phyloP scores from a whole-genome alignment of 2,329 filamentous ascomycete genomes.

The Curvularia verruculosa region DNA sequence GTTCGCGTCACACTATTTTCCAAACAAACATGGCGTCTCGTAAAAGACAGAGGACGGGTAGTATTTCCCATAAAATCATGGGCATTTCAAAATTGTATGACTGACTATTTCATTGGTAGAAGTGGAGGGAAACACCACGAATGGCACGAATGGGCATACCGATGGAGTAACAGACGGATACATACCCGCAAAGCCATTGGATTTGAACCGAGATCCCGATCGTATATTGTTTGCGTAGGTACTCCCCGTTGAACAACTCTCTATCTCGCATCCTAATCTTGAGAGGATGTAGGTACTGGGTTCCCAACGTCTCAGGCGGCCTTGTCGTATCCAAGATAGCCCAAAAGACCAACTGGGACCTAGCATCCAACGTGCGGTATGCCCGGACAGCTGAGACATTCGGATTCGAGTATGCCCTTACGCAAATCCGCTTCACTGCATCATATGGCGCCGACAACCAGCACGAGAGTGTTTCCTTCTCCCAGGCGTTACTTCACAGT shows the following conservation, averaged over 20 bases:
- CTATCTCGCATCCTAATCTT: neutral
- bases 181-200: constrained; percentile 37
- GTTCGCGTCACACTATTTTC: neutral
- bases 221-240: constrained; percentile 54
- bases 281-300: constrained; percentile 54
- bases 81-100: neutral
- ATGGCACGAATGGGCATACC: neutral
- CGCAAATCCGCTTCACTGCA: constrained; percentile 61
- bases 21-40: constrained; percentile 2
- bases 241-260: neutral
- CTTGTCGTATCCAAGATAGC: constrained; percentile 61
- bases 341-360: constrained; percentile 58
- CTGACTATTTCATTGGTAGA: neutral
- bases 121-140: neutral
- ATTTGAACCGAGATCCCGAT: constrained; percentile 52
- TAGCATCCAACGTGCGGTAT: constrained; percentile 57
- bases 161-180: neutral
- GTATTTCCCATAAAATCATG: neutral
- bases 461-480: constrained; percentile 61
- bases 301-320: constrained; percentile 61
- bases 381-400: constrained; percentile 56
- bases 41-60: constrained; percentile 12
- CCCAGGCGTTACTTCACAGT: constrained; percentile 55
- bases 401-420: constrained; percentile 60
- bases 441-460: constrained; percentile 57